Evolutionary conservation across 345 rosid genomes (phyloP), one percentile per base, ranked within the genome.

Genomic region (Citrus maxima): DNA sequence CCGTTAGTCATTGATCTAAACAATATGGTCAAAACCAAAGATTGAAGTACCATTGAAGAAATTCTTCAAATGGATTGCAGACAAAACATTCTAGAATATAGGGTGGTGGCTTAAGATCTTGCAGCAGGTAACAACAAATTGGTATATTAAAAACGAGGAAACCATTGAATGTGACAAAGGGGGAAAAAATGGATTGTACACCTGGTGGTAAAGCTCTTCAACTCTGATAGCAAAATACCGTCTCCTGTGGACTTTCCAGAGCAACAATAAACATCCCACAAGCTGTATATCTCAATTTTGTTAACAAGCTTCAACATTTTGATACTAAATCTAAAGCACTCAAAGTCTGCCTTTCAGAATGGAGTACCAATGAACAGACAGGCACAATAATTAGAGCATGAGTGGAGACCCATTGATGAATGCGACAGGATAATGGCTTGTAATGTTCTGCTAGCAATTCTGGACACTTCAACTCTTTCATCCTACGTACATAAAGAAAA

Each of bases 181-280:
- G 66, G 24, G 46, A 59, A 42, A 40, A 37, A 21, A 35, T 64
- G 58, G 27, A 51, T 37, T 40, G 46, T 67, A 10, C 83, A 95
- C 98, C 97, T 92, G 96, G 72, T 76, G 72, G 68, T 93, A 95
- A 67, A 95, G 86, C 70, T 89, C 92, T 79, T 91, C 93, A 12
- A 79, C 87, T 87, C 99, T 89, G 70, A 77, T 77, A 49, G 91
- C 85, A 69, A 92, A 63, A 66, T 75, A n/a, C 22, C 77, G 77
- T 80, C 82, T 89, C 65, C 67, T 84, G 38, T 27, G 90, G 70
- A 88, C 60, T 87, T 84, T 90, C 91, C 81, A 60, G 40, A 76
- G 65, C 73, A 90, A 75, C 64, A 91, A 74, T 42, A 83, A 56
- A 77, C 81, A 86, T 37, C 81, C 90, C 78, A 90, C 30, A 38